phyloP scores from a whole-genome alignment of 2,329 filamentous ascomycete genomes.

The Cercospora sp. region DNA sequence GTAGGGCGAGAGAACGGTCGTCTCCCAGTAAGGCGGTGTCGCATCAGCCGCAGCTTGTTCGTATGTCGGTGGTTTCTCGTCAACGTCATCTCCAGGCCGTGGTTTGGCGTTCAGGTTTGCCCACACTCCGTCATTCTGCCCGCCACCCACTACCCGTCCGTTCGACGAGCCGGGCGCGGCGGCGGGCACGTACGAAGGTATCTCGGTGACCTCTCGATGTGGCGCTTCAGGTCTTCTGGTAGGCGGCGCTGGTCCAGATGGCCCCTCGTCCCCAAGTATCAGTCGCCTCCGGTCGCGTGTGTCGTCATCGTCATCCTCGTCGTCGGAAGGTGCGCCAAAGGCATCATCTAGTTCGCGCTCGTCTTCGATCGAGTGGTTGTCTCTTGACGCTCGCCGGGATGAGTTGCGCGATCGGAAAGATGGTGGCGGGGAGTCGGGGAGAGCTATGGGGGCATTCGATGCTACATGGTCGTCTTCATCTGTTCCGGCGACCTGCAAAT shows the following conservation, averaged over 20 bases:
- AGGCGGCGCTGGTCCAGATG: conserved; percentile 16
- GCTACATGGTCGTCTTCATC: conserved; percentile 45
- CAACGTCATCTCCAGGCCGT: conserved; percentile 74
- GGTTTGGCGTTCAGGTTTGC: conserved; percentile 92
- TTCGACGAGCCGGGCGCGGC: conserved; percentile 40
- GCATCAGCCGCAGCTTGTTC: conserved; percentile 97
- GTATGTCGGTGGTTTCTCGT: conserved; percentile 96
- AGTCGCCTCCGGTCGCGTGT: conserved; percentile 81
- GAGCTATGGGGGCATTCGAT: conserved; percentile 38
- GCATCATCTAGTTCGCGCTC: conserved; percentile 87
- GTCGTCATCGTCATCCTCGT: conserved; percentile 69
- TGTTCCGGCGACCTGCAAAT: conserved; percentile 41
- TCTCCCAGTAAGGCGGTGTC: conserved; percentile 98
- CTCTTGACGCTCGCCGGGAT: conserved; percentile 59
- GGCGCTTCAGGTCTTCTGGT: conserved; percentile 40
- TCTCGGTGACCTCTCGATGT: conserved; percentile 53
- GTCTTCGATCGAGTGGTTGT: conserved; percentile 58
- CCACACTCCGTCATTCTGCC: conserved; percentile 84
- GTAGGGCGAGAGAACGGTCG: conserved; percentile 91
- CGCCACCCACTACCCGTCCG: conserved; percentile 65
- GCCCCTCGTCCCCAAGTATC: conserved; percentile 48
- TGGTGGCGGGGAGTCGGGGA: conserved; percentile 59
- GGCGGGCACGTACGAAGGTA: conserved; percentile 52
- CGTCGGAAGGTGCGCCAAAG: conserved; percentile 68
- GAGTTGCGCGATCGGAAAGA: conserved; percentile 87